Evolutionary conservation across 1,139 yeast genomes (phyloP), one percentile per base, ranked within the genome.

Genomic region (Saccharomyces hybrid): DNA sequence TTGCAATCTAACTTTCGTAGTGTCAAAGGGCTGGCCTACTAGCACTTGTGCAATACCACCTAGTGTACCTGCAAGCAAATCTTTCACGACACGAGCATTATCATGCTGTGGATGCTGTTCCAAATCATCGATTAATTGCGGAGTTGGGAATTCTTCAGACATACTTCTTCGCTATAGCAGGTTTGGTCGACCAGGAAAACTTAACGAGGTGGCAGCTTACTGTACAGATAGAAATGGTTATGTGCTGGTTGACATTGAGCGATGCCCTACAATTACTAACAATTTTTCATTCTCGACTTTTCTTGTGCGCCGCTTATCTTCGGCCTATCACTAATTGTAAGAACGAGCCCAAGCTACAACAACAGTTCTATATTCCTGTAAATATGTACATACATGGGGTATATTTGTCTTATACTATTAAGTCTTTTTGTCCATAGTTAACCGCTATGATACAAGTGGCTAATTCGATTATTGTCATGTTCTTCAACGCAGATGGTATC

Each of bases 11-110:
- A 91, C 97, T 71, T 90, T 91, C 50, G 95, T 88, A 9, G 96
- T 88, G 70, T 91, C 98, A 65, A 91, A 91, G 11, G 98, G 98
- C 71, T 91, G 97, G 32, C 97, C 97, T n/a, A 86, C 88, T 50
- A 91, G 75, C 12, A 91, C 97, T 73, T 91, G 98, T 14, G 96
- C 90, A 49, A 91, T 82, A 57, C 98, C 98, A 58, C 97, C 97
- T 67, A 88, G 78, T 34, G 96, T 90, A 9, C 97, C 98, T 4
- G 95, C 95, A 58, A 87, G 75, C 53, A 91, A 79, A 69, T 91
- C 97, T 66, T 89, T 90, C 32, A 78, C 66, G 2, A 89, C 93
- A 63, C 90, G 82, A 14, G 55, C 34, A 26, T 59, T 59, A 31
- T 62, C 66, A 34, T 58, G 56, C 26, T 54, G 44, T 7, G 62